Conservation (phyloP, 2,329 filamentous ascomycete species). For the Fusarium sp. region DNA sequence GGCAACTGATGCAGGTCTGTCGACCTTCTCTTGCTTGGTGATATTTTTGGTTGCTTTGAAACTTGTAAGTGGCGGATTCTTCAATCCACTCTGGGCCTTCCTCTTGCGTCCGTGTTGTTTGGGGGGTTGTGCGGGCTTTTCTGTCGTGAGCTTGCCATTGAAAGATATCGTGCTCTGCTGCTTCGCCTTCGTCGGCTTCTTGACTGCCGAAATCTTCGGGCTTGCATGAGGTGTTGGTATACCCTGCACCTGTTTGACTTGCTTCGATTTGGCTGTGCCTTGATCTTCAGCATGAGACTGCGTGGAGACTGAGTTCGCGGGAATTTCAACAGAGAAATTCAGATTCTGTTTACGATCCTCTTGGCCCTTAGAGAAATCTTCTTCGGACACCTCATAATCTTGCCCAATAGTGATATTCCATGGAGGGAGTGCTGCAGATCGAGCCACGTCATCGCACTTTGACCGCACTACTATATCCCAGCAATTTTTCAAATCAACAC, state of each 20-base stretch:
- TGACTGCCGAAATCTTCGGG: constrained; percentile 61
- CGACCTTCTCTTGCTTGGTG: constrained; percentile 29
- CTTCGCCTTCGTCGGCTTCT: constrained; percentile 58
- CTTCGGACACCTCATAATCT: constrained; percentile 61
- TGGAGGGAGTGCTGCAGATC: constrained; percentile 72
- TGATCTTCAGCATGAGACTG: constrained; percentile 37
- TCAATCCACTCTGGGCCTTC: constrained; percentile 53
- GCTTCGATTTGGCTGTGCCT: constrained; percentile 53
- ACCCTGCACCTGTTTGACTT: constrained; percentile 58
- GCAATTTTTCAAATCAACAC: constrained; percentile 87
- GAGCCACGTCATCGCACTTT: constrained; percentile 88
- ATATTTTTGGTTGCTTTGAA: constrained; percentile 44
- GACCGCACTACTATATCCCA: constrained; percentile 93
- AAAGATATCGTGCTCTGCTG: constrained; percentile 68
- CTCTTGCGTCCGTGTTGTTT: constrained; percentile 54
- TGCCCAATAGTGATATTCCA: constrained; percentile 68
- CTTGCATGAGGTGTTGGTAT: constrained; percentile 71
- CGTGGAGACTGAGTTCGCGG: constrained; percentile 34
- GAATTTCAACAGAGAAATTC: constrained; percentile 49
- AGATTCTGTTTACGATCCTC: constrained; percentile 49
- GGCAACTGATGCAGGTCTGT: constrained; percentile 25
- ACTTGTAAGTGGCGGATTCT: constrained; percentile 56
- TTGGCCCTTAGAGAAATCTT: constrained; percentile 57
- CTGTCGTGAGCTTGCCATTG: constrained; percentile 36
- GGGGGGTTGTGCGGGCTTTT: constrained; percentile 36